Percentiles rank a stretch among this genome's conserved stretches.
These are phyloP conservation scores for Didymella keratinophila DNA, from an alignment of 2,329 filamentous ascomycete genomes.

Conservation along the genomic window DNA sequence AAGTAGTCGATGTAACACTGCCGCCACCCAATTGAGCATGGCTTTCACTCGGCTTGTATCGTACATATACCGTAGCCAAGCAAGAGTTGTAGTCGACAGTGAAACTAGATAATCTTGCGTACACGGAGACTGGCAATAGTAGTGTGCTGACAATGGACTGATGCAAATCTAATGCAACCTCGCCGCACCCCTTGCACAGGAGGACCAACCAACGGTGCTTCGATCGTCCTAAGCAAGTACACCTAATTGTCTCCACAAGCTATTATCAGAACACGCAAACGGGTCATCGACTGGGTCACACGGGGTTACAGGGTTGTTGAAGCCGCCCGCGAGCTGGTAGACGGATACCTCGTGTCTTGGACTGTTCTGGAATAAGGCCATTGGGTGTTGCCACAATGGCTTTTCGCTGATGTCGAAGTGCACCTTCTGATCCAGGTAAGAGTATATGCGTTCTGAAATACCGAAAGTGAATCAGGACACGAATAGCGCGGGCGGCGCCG, in stretches of 20 bases:
- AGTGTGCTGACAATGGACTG: background rate
- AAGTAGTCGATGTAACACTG: background rate
- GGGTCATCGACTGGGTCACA: constrained; percentile 1
- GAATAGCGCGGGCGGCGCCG: background rate
- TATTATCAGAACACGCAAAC: constrained; percentile 16
- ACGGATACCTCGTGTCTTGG: constrained; percentile 5
- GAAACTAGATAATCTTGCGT: background rate
- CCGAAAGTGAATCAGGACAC: background rate
- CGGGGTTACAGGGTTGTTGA: constrained; percentile 5
- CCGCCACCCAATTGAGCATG: background rate
- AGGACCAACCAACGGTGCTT: background rate
- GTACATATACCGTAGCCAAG: background rate
- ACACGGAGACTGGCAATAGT: background rate
- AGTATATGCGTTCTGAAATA: background rate
- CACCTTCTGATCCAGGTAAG: background rate
- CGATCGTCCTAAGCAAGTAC: background rate
- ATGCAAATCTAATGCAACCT: constrained; percentile 1
- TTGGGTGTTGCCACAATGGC: background rate
- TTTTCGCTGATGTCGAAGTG: background rate
- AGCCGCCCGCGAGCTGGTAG: constrained; percentile 4
- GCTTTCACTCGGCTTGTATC: constrained; percentile 1
- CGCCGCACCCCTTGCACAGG: constrained; percentile 6
- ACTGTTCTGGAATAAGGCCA: background rate
- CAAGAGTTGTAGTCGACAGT: background rate
- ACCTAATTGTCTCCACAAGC: constrained; percentile 6